Evolutionary conservation across 257 asterid genomes (phyloP).

Genomic region (Haberlea rhodopensis): DNA sequence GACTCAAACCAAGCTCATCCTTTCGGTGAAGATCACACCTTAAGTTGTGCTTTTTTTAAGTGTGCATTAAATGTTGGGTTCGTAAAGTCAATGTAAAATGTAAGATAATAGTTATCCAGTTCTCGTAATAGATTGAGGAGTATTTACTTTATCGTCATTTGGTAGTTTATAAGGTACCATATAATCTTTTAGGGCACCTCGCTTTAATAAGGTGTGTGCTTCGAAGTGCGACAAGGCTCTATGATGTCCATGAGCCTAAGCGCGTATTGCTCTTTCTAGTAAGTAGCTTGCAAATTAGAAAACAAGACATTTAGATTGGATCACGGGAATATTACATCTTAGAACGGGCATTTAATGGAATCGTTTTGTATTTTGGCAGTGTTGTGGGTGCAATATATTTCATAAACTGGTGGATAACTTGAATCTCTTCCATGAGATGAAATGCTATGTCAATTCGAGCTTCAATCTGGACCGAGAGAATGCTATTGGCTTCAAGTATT

Average conservation of each 20-base stretch:
- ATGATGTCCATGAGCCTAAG: not conserved
- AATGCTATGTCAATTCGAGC: slow-evolving; percentile 79
- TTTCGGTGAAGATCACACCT: not conserved
- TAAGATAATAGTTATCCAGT: too few species aligned
- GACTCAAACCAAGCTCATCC: not conserved
- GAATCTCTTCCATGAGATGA: slow-evolving; percentile 88
- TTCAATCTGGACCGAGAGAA: slow-evolving; percentile 66
- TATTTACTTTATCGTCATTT: not conserved
- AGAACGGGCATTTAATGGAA: not conserved
- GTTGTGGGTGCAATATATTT: slow-evolving; percentile 93
- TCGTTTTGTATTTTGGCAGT: slow-evolving; percentile 36
- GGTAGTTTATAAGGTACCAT: not conserved
- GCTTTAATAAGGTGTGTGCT: not conserved
- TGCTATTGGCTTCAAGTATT: slow-evolving; percentile 45
- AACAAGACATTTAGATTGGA: not conserved
- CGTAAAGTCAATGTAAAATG: not conserved
- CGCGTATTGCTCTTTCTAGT: not conserved
- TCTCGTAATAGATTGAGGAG: not conserved
- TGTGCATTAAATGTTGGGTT: not conserved
- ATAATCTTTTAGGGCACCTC: not conserved
- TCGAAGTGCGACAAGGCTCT: too few species aligned
- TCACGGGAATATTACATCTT: not conserved
- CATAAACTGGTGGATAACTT: slow-evolving; percentile 95
- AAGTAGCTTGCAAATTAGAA: too few species aligned
- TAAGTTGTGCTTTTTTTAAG: not conserved